Evolutionary conservation across 306 rosid genomes (phyloP), one percentile per base, ranked within the genome.

Genomic region (Cucurbita moschata): DNA sequence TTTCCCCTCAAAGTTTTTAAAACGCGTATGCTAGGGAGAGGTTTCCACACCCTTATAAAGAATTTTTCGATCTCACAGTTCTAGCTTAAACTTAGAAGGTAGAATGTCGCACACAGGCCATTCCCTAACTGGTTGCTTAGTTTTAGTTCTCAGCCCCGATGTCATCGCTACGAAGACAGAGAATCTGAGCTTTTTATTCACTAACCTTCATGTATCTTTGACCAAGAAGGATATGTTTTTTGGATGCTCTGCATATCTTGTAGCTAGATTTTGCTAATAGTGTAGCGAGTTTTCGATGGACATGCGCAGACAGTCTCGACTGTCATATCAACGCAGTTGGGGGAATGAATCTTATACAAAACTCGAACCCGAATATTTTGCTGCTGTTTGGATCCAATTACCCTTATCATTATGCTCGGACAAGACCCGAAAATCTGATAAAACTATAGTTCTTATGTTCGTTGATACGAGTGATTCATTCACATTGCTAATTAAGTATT

Each of bases 241-340:
- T 66, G 30, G 54, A 46, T 68, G 56, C 21, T 30, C 35, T 68
- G 43, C 56, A 68, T 49, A 49, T 69, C 58, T 49, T 69, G 26
- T 69, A 69, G 3, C 74, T 69, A 49, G 46, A 69, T 69, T 23
- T 46, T 66, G 72, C 53, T 18, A 64, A 64, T n/a, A 64, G 40
- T 64, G 51, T 12, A 26, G 26, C 21, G 37, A 43, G 38, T 43
- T 65, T 12, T 65, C 37, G 54, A 66, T 42, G 3, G 53, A 39
- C 72, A 19, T 4, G 1, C 40, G 13, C 10, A 61, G 46, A 61
- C 47, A 14, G 21, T 61, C 14, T 3, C 14, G n/a, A 63, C 69
- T 39, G 62, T 16, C 38, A 38, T 63, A 8, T 64, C 51, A 40
- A 64, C n/a, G 35, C 50, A 64, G 71, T 64, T 38, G 11, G 30